phyloP scores from a whole-genome alignment of 805 yeast species.

The Pichia exigua region DNA sequence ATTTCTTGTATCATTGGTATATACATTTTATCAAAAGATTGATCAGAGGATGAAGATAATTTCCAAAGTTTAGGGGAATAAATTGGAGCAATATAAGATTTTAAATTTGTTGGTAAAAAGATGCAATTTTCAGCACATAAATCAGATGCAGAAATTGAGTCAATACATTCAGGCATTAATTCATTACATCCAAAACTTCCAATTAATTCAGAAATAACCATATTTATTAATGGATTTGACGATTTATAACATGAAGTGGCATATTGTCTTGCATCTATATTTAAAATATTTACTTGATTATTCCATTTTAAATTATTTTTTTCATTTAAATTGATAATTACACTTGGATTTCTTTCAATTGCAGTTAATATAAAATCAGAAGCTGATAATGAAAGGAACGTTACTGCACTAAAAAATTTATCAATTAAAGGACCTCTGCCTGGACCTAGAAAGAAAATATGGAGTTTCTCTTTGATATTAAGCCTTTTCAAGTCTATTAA shows the following conservation, averaged over 20 bases:
- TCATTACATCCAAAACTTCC: conserved; percentile 95
- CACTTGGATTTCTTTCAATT: conserved; percentile 65
- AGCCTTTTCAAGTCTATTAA: conserved; percentile 29
- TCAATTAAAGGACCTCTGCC: conserved; percentile 82
- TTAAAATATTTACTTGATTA: conserved; percentile 40
- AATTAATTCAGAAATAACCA: conserved; percentile 72
- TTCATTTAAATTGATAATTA: conserved; percentile 41
- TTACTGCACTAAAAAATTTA: conserved; percentile 37
- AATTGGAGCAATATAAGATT: conserved; percentile 60
- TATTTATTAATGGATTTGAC: conserved; percentile 16
- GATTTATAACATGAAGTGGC: conserved; percentile 15
- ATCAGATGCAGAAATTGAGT: conserved; percentile 29
- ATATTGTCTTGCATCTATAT: conserved; percentile 55
- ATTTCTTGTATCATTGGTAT: conserved; percentile 27
- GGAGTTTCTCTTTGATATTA: background rate
- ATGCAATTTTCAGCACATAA: conserved; percentile 38
- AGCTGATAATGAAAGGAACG: conserved; percentile 22
- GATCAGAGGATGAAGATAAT: conserved; percentile 16
- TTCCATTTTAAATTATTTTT: conserved; percentile 50
- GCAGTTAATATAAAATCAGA: conserved; percentile 38
- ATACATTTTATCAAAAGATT: conserved; percentile 20
- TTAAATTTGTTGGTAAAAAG: conserved; percentile 55
- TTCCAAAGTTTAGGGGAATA: conserved; percentile 47
- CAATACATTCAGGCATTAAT: conserved; percentile 73
- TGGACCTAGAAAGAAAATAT: conserved; percentile 68